Evolutionary conservation across 345 rosid genomes (phyloP).

Genomic region (Eucalyptus fibrosa): DNA sequence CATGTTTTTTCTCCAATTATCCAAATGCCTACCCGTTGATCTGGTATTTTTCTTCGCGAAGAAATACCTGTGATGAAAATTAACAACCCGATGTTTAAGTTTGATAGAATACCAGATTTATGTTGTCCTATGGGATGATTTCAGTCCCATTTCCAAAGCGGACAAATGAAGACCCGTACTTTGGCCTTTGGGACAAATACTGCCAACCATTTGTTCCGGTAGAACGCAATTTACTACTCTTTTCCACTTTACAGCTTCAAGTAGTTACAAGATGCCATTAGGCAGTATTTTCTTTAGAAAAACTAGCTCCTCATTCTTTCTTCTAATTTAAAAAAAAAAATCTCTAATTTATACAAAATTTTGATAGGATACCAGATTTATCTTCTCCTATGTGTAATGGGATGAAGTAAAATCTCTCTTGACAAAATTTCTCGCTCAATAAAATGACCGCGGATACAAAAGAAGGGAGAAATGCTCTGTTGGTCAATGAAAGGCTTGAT

Average conservation of each 20-base stretch:
- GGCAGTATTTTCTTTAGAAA: neutral
- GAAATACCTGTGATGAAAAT: neutral
- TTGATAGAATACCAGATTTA: neutral
- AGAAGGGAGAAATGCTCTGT: too few species aligned
- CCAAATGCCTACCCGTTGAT: neutral
- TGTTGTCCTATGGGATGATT: neutral
- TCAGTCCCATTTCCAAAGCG: neutral
- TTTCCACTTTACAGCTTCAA: neutral
- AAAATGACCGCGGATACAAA: too few species aligned
- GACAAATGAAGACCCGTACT: neutral
- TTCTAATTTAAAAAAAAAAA: neutral
- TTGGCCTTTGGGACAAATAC: too few species aligned
- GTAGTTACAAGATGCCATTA: neutral
- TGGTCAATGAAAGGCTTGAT: too few species aligned
- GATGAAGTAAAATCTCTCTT: neutral
- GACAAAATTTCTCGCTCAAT: too few species aligned
- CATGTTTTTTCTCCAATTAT: too few species aligned
- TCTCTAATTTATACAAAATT: neutral
- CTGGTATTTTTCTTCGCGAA: neutral
- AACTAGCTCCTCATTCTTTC: neutral
- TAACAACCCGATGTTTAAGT: too few species aligned
- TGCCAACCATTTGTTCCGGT: too few species aligned
- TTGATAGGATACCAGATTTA: neutral
- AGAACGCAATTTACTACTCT: neutral
- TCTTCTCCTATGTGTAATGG: neutral